phyloP scores from a whole-genome alignment of 768 basidiomycete species.

The Boletus patriciae region DNA sequence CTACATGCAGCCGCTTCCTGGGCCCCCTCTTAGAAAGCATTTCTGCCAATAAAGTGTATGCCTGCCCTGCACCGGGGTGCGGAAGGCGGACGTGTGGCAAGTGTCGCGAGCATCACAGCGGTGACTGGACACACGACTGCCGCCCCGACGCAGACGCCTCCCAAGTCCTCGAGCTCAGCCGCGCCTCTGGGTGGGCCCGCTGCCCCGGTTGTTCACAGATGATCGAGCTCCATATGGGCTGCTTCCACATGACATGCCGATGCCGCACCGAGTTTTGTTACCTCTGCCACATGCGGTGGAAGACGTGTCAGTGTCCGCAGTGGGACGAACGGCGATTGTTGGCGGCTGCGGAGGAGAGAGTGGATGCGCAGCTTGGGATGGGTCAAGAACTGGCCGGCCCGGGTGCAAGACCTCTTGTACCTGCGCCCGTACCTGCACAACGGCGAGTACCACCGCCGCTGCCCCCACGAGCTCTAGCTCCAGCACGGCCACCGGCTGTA shows the following conservation, averaged over 20 bases:
- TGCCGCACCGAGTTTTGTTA: constrained; percentile 44
- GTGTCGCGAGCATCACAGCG: constrained; percentile 27
- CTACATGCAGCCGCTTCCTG: constrained; percentile 38
- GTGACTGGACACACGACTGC: constrained; percentile 27
- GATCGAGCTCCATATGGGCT: constrained; percentile 39
- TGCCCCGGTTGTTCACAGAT: constrained; percentile 42
- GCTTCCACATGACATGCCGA: constrained; percentile 43
- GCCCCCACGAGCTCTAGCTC: not conserved
- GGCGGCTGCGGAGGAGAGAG: constrained; percentile 45
- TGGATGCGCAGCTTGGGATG: constrained; percentile 38
- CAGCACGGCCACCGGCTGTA: not conserved
- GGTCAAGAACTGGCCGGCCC: constrained; percentile 18
- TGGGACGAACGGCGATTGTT: constrained; percentile 56
- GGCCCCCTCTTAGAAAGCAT: constrained; percentile 30
- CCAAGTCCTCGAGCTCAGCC: constrained; percentile 30
- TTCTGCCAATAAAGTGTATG: constrained; percentile 25
- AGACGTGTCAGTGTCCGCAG: constrained; percentile 59
- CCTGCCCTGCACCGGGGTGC: constrained; percentile 23
- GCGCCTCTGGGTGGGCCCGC: constrained; percentile 35
- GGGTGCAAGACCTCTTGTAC: not conserved
- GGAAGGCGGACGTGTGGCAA: constrained; percentile 23
- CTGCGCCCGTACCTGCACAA: not conserved
- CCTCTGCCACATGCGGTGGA: constrained; percentile 58
- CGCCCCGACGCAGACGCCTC: constrained; percentile 23
- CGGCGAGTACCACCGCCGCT: not conserved